A percentile compares a stretch with the other conserved stretches of the same genome.
These are phyloP conservation scores for Myrica gale DNA, from an alignment of 306 rosid genomes.

Conservation along the genomic window DNA sequence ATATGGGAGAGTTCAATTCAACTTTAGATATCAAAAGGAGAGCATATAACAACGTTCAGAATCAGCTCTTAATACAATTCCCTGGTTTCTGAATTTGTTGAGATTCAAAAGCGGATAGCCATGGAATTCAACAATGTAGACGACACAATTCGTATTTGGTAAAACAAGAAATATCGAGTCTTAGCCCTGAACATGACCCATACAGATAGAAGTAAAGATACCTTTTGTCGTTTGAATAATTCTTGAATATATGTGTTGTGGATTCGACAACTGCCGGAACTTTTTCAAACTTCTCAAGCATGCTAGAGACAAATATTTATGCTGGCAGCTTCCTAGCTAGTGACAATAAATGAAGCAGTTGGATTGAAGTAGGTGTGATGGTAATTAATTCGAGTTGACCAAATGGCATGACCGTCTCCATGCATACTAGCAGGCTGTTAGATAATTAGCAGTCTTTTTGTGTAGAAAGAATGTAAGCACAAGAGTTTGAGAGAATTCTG, in stretches of 20 bases:
- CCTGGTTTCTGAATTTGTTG: background rate
- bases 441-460: too few species aligned
- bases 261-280: background rate
- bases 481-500: too few species aligned
- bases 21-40: background rate
- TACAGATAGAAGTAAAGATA: background rate
- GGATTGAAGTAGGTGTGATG: too few species aligned
- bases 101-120: background rate
- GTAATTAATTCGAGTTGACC: too few species aligned
- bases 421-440: too few species aligned
- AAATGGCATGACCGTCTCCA: too few species aligned
- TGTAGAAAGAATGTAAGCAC: too few species aligned
- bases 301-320: background rate
- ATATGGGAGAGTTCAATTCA: background rate
- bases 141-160: background rate
- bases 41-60: background rate
- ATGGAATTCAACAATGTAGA: background rate
- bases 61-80: background rate
- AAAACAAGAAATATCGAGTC: background rate
- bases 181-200: too few species aligned
- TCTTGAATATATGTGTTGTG: background rate
- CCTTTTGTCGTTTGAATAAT: background rate
- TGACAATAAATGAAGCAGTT: background rate
- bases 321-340: too few species aligned
- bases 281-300: background rate